phyloP scores from a whole-genome alignment of 1,284 basidiomycete genomes.

The Ustilago nuda region DNA sequence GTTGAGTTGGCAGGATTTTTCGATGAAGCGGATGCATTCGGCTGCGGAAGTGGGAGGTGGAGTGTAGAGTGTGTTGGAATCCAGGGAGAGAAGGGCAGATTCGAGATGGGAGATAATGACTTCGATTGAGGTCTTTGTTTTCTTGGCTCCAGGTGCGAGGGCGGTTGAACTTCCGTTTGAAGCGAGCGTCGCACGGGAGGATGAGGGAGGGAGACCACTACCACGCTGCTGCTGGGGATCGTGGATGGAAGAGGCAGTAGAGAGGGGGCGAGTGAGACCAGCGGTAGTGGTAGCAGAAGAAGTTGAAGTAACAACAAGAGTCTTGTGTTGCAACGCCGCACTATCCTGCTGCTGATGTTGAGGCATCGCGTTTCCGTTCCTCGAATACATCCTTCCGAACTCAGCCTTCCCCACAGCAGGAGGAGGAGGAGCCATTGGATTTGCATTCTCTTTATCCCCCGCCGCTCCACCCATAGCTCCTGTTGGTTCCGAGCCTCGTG shows the following conservation, averaged over 20 bases:
- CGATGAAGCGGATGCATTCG: slow-evolving; percentile 29
- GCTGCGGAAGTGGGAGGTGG: slow-evolving; percentile 66
- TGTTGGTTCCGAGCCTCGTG: neutral
- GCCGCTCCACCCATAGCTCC: neutral
- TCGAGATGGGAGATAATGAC: slow-evolving; percentile 76
- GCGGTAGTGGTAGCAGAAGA: neutral
- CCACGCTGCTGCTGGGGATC: slow-evolving; percentile 12
- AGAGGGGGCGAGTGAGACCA: slow-evolving; percentile 14
- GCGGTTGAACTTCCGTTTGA: slow-evolving; percentile 36
- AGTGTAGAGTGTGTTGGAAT: slow-evolving; percentile 75
- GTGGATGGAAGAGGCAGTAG: slow-evolving; percentile 13
- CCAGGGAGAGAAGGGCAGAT: slow-evolving; percentile 77
- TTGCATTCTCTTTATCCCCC: slow-evolving; percentile 62
- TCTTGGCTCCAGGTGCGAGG: slow-evolving; percentile 24
- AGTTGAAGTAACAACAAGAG: slow-evolving; percentile 36
- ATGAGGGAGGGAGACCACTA: slow-evolving; percentile 13
- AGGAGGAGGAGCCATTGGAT: slow-evolving; percentile 45
- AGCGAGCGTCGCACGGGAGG: slow-evolving; percentile 33
- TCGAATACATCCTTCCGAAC: slow-evolving; percentile 38
- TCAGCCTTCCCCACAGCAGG: slow-evolving; percentile 16
- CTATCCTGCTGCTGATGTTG: slow-evolving; percentile 3
- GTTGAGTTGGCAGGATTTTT: slow-evolving; percentile 63
- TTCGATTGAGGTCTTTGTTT: slow-evolving; percentile 53
- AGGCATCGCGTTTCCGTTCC: slow-evolving; percentile 25
- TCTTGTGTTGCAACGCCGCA: slow-evolving; percentile 52